Conservation (phyloP, 1,284 basidiomycete species). For the Sutorius eximius region DNA sequence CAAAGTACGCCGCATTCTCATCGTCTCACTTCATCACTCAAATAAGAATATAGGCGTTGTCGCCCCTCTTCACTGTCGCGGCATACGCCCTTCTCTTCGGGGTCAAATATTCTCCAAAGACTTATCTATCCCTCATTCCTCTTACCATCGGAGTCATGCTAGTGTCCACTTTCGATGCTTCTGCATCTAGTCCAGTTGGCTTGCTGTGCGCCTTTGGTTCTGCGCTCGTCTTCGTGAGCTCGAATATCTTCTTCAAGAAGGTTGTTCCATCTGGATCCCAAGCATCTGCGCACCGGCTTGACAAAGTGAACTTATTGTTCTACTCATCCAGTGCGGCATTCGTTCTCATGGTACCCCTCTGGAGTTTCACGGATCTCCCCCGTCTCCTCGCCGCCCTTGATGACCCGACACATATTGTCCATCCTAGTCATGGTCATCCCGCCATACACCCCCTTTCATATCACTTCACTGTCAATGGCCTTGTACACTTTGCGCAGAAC, state of each 20-base stretch:
- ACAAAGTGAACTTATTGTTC: conserved; percentile 96
- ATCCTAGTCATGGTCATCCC: conserved; percentile 49
- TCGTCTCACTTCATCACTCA: conserved; percentile 5
- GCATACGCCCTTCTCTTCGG: conserved; percentile 92
- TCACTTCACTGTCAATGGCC: conserved; percentile 89
- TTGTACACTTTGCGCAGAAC: conserved; percentile 96
- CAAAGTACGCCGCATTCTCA: conserved; percentile 63
- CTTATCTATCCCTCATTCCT: conserved; percentile 93
- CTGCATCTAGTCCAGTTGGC: conserved; percentile 80
- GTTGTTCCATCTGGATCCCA: conserved; percentile 77
- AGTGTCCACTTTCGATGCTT: conserved; percentile 91
- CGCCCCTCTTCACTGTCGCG: conserved; percentile 94
- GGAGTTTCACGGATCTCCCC: conserved; percentile 84
- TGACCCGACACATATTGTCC: conserved; percentile 44
- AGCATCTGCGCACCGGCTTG: conserved; percentile 71
- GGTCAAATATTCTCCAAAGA: conserved; percentile 89
- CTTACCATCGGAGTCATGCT: conserved; percentile 97
- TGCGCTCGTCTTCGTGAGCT: conserved; percentile 93
- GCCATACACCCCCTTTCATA: conserved; percentile 60
- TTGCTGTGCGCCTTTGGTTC: conserved; percentile 92
- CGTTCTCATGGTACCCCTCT: conserved; percentile 91
- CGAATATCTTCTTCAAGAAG: conserved; percentile 99
- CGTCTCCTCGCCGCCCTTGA: conserved; percentile 52
- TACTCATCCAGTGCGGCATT: conserved; percentile 97
- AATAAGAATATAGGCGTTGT: conserved; percentile 70